Conservation (phyloP, 257 asterid genomes). For the Solanum megistacrolobum region DNA sequence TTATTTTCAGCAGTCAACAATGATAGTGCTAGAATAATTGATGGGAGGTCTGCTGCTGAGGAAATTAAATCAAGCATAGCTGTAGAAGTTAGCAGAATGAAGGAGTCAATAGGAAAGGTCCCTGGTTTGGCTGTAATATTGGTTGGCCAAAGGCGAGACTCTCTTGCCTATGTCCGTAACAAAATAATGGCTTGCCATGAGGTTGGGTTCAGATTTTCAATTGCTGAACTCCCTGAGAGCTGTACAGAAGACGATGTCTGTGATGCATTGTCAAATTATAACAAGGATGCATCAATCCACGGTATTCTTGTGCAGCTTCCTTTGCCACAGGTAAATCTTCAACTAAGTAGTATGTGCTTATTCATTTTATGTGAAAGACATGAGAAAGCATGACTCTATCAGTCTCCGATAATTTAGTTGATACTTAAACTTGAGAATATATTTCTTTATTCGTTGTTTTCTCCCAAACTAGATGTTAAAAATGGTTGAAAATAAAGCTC, state of each 20-base stretch:
- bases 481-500: background rate
- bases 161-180: constrained; percentile 66
- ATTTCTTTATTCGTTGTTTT: background rate
- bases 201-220: constrained; percentile 55
- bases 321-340: constrained; percentile 59
- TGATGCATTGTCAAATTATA: constrained; percentile 40
- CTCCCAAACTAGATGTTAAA: background rate
- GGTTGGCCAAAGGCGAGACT: constrained; percentile 76
- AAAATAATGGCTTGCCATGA: constrained; percentile 69
- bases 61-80: constrained; percentile 62
- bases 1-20: constrained; percentile 24
- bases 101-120: constrained; percentile 44
- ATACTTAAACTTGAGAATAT: background rate
- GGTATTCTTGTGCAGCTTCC: constrained; percentile 95
- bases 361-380: background rate
- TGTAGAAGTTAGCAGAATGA: constrained; percentile 55
- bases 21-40: constrained; percentile 38
- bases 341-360: background rate
- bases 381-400: background rate
- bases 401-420: background rate
- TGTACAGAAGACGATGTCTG: constrained; percentile 56
- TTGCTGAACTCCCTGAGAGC: constrained; percentile 50
- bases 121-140: constrained; percentile 81
- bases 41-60: constrained; percentile 58
- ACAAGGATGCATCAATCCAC: constrained; percentile 61